Conservation (phyloP, 305 asterid species). For the Fraxinus nigra region DNA sequence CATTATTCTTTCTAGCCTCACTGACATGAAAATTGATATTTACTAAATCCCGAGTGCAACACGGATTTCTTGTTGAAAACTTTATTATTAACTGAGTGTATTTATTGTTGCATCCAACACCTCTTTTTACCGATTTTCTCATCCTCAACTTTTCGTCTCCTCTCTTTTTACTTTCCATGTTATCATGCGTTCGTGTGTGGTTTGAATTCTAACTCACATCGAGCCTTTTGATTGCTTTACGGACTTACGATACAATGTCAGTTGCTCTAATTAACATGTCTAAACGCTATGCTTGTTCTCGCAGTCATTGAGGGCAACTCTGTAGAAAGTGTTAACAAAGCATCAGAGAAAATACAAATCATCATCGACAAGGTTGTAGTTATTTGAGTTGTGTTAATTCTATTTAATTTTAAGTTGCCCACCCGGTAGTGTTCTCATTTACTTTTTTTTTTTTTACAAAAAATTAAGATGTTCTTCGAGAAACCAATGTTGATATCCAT, state of each 20-base stretch:
- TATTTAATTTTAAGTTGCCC: background rate
- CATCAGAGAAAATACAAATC: constrained; percentile 55
- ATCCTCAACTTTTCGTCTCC: background rate
- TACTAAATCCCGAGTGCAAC: background rate
- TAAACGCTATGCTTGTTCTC: constrained; percentile 27
- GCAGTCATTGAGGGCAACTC: constrained; percentile 81
- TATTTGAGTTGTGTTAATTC: background rate
- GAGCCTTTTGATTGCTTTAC: background rate
- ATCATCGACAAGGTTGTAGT: constrained; percentile 62
- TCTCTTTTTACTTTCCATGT: background rate
- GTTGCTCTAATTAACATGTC: constrained; percentile 10
- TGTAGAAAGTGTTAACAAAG: constrained; percentile 66
- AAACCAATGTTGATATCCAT: background rate
- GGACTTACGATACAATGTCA: constrained; percentile 14
- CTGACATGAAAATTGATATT: background rate
- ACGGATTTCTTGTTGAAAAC: background rate
- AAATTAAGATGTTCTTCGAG: background rate
- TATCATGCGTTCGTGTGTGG: background rate
- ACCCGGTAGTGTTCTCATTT: background rate
- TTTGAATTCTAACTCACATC: background rate
- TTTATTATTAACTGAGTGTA: background rate
- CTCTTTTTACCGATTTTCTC: background rate
- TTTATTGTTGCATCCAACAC: background rate
- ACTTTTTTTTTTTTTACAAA: background rate
- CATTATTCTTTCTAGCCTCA: background rate